phyloP scores from a whole-genome alignment of 768 basidiomycete genomes.

The Lentinula lateritia region DNA sequence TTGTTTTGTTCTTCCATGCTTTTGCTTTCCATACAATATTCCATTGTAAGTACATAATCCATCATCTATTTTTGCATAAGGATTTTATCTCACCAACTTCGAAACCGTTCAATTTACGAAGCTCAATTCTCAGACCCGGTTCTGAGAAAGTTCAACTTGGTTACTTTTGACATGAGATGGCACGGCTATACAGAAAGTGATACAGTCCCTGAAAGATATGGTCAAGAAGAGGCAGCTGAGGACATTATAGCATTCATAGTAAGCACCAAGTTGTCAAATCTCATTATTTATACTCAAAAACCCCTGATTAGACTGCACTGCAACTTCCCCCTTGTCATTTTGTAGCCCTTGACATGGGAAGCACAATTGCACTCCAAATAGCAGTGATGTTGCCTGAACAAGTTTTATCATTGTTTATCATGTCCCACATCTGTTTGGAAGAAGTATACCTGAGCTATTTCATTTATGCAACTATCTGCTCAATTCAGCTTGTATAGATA shows the following conservation, averaged over 20 bases:
- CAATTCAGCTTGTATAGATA: not conserved
- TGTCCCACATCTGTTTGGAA: constrained; percentile 2
- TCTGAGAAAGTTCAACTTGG: constrained; percentile 3
- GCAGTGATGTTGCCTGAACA: not conserved
- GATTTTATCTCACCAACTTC: too few relatives aligned
- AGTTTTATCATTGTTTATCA: constrained; percentile 2
- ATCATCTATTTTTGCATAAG: too few relatives aligned
- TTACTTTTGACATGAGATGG: constrained; percentile 1
- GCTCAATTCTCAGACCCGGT: constrained; percentile 1
- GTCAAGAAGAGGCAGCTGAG: not conserved
- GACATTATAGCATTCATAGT: constrained; percentile 1
- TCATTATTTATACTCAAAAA: not conserved
- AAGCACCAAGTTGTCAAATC: not conserved
- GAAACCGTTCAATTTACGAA: not conserved
- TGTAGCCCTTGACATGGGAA: constrained; percentile 1
- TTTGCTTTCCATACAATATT: constrained; percentile 11
- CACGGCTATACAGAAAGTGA: constrained; percentile 1
- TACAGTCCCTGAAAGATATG: not conserved
- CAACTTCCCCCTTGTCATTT: constrained; percentile 2
- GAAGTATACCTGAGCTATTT: not conserved
- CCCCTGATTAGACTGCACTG: not conserved
- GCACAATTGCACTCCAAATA: not conserved
- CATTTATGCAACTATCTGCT: not conserved
- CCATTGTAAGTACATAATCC: not conserved
- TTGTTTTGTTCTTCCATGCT: constrained; percentile 4